Evolutionary conservation across 2,329 filamentous ascomycete genomes (phyloP), one percentile per base, ranked within the genome.

Genomic region (Xylariaceae sp.): DNA sequence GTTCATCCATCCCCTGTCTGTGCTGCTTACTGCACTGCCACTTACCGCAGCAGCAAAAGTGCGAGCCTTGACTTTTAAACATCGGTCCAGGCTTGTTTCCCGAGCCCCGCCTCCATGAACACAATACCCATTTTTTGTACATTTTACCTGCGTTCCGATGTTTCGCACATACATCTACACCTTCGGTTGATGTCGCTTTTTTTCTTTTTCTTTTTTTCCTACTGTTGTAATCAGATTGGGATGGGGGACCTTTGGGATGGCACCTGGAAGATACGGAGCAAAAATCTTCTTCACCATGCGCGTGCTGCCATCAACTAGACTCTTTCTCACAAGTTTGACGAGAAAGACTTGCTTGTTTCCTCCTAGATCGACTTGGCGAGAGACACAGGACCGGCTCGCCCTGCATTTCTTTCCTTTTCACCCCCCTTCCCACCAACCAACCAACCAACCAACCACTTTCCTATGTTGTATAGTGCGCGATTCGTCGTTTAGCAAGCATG

Each of bases 41-140:
- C 35, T n/a, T 48, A 23, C 23, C 37, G 37, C 37, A 30, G 13
- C 44, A 39, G 18, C 10, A 15, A 15, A 18, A 55, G 42, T 18
- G 23, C 57, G 42, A 35, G 42, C 44, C 44, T 52, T 15, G 51
- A 57, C 23, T 15, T 15, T 50, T 45, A 13, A 56, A 54, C 39
- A 57, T 51, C 30, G 15, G 34, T 51, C 45, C 15, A 42, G 23
- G 13, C 13, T 37, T 55, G 23, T 23, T 53, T 53, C 17, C 45
- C 18, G 37, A 61, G 48, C 50, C 15, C 30, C 23, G 39, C 55
- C 37, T 3, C 52, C 53, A 55, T 56, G 35, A 39, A n/a, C 48
- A 55, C 48, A 55, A 17, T 56, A 17, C 60, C 51, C 51, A 30
- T 42, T 60, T 62, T 51, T 56, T 64, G 62, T 64, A 64, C 60